These are phyloP conservation scores for Pichia occidentalis DNA, from an alignment of 805 yeast species.

Conservation along the genomic window DNA sequence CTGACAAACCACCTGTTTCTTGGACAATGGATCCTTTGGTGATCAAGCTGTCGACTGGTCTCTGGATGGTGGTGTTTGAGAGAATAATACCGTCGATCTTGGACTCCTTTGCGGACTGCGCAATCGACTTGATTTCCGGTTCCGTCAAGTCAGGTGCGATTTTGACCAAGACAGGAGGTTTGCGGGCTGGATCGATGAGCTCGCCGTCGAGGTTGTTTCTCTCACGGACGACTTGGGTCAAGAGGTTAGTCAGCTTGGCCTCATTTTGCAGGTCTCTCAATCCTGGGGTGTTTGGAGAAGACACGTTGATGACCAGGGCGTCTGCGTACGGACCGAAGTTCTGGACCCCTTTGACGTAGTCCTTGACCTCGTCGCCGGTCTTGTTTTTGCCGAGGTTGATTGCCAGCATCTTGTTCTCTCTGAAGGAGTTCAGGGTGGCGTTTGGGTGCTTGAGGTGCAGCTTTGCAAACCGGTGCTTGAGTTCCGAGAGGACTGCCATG, in stretches of 20 bases:
- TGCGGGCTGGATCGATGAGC: slow-evolving; percentile 32
- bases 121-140: slow-evolving; percentile 74
- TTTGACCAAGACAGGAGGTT: slow-evolving; percentile 82
- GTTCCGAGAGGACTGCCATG: slow-evolving; percentile 58
- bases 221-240: slow-evolving; percentile 61
- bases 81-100: slow-evolving; percentile 87
- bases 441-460: slow-evolving; percentile 25
- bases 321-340: slow-evolving; percentile 81
- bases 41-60: slow-evolving; percentile 54
- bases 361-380: slow-evolving; percentile 82
- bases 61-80: slow-evolving; percentile 84
- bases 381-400: slow-evolving; percentile 91
- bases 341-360: slow-evolving; percentile 78
- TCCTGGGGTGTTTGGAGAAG: slow-evolving; percentile 96
- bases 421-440: slow-evolving; percentile 37
- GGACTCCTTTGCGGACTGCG: slow-evolving; percentile 67
- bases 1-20: slow-evolving; percentile 86
- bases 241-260: slow-evolving; percentile 58
- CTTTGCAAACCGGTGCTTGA: slow-evolving; percentile 55
- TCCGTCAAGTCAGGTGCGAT: slow-evolving; percentile 90
- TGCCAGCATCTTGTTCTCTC: slow-evolving; percentile 61
- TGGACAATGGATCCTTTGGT: slow-evolving; percentile 40
- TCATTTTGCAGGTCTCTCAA: slow-evolving; percentile 80
- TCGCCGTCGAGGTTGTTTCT: slow-evolving; percentile 47
- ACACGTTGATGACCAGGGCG: slow-evolving; percentile 82